Percentiles rank a stretch among this genome's conserved stretches.
Conservation (phyloP, 1,284 basidiomycete genomes). For the Limonomyces culmigenus region DNA sequence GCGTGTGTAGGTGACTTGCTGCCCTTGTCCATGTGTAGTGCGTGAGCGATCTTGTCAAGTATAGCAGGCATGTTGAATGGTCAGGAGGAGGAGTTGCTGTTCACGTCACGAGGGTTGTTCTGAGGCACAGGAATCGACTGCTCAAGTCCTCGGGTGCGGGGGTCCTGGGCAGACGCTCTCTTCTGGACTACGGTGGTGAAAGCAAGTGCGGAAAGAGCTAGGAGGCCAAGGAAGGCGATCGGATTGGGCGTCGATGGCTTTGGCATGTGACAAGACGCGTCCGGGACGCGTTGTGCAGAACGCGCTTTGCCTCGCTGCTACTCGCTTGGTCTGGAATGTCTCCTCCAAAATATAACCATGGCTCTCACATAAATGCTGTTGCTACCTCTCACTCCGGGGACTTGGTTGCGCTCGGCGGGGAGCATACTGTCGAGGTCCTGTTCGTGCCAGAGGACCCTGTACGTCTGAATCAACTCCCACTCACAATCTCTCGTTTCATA, state of each 20-base stretch:
- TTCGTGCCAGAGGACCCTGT: no score
- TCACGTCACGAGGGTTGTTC: no score
- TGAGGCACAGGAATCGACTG: no score
- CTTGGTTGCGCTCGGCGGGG: conserved; percentile 54
- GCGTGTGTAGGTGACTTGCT: conserved; percentile 5
- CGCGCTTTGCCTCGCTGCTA: no score
- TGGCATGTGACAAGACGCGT: no score
- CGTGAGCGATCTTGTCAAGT: conserved; percentile 32
- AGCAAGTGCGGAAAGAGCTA: conserved; percentile 33
- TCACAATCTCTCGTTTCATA: no score
- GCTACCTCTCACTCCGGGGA: no score
- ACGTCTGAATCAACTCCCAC: no score
- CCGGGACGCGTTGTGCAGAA: no score
- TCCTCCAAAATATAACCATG: no score
- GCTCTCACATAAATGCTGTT: no score
- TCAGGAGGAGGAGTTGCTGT: neutral
- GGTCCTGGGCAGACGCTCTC: conserved; percentile 33
- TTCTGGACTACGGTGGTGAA: conserved; percentile 40
- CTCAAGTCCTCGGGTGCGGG: conserved; percentile 46
- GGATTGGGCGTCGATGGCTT: conserved; percentile 36
- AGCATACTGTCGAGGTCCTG: conserved; percentile 52
- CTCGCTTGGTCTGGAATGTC: no score
- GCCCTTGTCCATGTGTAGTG: conserved; percentile 17
- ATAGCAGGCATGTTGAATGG: conserved; percentile 21
- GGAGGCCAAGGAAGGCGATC: conserved; percentile 36